These are phyloP conservation scores for Kwoniella heveanensis DNA, from an alignment of 768 basidiomycete species.

Conservation along the genomic window DNA sequence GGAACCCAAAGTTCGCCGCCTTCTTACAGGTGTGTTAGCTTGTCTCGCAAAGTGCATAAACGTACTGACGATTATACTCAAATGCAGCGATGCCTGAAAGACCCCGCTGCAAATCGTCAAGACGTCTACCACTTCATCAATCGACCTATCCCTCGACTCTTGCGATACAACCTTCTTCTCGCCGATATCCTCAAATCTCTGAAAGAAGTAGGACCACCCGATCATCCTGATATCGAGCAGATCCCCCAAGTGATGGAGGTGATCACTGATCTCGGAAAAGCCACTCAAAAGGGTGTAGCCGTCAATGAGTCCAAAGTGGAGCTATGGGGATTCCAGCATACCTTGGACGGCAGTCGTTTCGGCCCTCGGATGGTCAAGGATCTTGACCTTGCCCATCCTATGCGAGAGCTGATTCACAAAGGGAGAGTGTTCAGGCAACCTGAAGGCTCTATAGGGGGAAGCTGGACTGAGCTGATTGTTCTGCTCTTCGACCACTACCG, in stretches of 20 bases:
- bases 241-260: conserved; percentile 86
- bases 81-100: conserved; percentile 60
- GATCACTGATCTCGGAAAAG: conserved; percentile 81
- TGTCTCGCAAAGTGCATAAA: not conserved
- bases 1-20: conserved; percentile 45
- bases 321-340: conserved; percentile 65
- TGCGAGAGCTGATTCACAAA: conserved; percentile 78
- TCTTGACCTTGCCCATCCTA: conserved; percentile 83
- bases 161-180: conserved; percentile 84
- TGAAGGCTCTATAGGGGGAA: conserved; percentile 71
- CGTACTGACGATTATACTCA: not conserved
- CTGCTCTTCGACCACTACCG: conserved; percentile 94
- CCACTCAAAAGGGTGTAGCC: conserved; percentile 80
- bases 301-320: conserved; percentile 87
- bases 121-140: conserved; percentile 94
- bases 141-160: conserved; percentile 82
- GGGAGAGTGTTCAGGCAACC: conserved; percentile 83
- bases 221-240: conserved; percentile 76
- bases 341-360: conserved; percentile 47
- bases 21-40: conserved; percentile 47
- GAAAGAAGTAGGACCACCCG: conserved; percentile 57
- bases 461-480: conserved; percentile 86
- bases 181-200: conserved; percentile 78
- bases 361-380: conserved; percentile 61
- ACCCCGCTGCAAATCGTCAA: conserved; percentile 75